Evolutionary conservation across 148 eudicot genomes (phyloP), one percentile per base, ranked within the genome.

Genomic region (Rhododendron simsii): DNA sequence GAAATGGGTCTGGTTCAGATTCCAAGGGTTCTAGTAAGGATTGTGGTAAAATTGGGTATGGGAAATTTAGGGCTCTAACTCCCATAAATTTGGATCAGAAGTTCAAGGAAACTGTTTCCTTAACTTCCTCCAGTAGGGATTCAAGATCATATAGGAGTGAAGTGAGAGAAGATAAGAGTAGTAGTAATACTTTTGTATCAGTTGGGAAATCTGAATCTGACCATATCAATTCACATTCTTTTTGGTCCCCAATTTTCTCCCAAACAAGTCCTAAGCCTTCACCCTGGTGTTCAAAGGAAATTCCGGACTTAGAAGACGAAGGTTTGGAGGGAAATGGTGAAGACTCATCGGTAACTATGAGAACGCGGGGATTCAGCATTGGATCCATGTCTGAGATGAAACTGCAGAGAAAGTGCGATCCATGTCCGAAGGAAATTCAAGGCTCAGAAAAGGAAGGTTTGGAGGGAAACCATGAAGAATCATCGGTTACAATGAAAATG

Each of bases 71-170:
- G 75, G 92, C 91, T 39, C 63, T 90, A 65, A 78, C 65, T 35
- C 93, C 93, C 9, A 76, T 51, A 39, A 91, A 90, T 87, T 90
- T 87, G 86, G 92, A 93, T 83, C 89, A 87, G 78, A 90, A 85
- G 87, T 90, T 95, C 84, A 91, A 88, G 77, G 92, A 89, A 85
- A 87, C 85, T 89, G 86, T 85, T 78, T 87, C 80, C n/a, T 65
- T 73, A 44, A 26, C 83, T 61, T 90, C 93, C 41, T 82, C 90
- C 2, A 30, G 87, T 16, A 86, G 91, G 94, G 65, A 83, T 5
- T 90, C 91, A 50, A 93, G 90, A 83, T 88, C 89, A 21, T 82
- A 55, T 82, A 85, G 90, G 88, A 71, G 81, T 85, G 89, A 82
- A 81, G 75, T 88, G 51, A 83, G 57, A 79, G 93, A 50, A 59